phyloP scores from a whole-genome alignment of 139 green algal genomes.

The Spirogloea muscicola region DNA sequence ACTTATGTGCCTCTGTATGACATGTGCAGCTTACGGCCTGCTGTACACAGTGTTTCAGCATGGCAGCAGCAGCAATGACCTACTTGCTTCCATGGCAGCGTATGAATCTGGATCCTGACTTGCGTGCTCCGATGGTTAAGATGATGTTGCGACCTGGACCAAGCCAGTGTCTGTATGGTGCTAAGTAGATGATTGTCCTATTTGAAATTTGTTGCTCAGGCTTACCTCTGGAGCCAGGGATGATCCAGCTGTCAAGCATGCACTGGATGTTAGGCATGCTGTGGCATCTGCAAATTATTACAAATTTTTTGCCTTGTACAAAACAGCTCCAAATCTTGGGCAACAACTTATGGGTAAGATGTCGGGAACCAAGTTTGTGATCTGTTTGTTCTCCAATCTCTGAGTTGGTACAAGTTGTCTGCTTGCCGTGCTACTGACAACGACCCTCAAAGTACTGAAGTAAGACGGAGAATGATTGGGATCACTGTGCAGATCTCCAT shows the following conservation, averaged over 20 bases:
- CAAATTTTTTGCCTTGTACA: slow-evolving; percentile 25
- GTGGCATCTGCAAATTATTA: slow-evolving; percentile 21
- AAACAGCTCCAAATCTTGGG: slow-evolving; percentile 27
- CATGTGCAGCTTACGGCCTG: slow-evolving; percentile 25
- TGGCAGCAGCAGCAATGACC: neutral
- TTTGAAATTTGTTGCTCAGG: too few species aligned
- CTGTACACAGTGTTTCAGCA: slow-evolving; percentile 31
- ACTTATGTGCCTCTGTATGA: too few species aligned
- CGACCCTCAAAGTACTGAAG: slow-evolving; percentile 3
- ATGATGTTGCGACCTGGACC: too few species aligned
- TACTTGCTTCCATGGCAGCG: slow-evolving; percentile 18
- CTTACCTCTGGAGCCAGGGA: slow-evolving; percentile 14
- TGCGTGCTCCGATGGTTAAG: too few species aligned
- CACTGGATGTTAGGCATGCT: slow-evolving; percentile 23
- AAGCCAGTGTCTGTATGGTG: too few species aligned
- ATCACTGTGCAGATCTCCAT: slow-evolving; percentile 24
- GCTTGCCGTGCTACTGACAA: neutral
- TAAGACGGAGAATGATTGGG: neutral
- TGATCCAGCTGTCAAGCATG: slow-evolving; percentile 34
- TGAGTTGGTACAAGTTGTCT: neutral
- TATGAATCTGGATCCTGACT: neutral
- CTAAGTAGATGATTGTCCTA: too few species aligned
- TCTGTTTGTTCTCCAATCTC: neutral
- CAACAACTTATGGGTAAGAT: slow-evolving; percentile 26
- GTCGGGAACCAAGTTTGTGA: neutral